These are phyloP conservation scores for Pseudocercospora musae DNA, from an alignment of 2,329 filamentous ascomycete genomes.

Conservation along the genomic window DNA sequence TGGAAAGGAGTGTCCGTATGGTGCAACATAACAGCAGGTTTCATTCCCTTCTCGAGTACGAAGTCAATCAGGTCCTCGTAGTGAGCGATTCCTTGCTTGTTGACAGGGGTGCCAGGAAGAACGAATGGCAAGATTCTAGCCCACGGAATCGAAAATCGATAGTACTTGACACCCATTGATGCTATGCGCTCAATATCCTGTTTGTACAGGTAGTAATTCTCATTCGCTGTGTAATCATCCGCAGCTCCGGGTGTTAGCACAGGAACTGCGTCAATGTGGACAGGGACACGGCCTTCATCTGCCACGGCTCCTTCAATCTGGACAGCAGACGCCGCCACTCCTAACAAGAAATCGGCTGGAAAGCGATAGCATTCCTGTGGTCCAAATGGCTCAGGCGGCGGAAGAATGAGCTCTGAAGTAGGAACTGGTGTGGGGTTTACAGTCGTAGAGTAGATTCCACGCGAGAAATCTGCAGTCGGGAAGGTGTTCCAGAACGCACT, in stretches of 20 bases:
- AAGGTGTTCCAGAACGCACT: slow-evolving; percentile 6
- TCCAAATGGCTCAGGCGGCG: slow-evolving; percentile 34
- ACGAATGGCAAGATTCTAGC: slow-evolving; percentile 49
- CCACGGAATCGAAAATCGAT: slow-evolving; percentile 49
- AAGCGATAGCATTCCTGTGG: slow-evolving; percentile 33
- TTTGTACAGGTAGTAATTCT: slow-evolving; percentile 51
- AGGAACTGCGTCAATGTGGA: slow-evolving; percentile 13
- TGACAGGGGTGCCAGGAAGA: slow-evolving; percentile 40
- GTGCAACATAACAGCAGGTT: slow-evolving; percentile 45
- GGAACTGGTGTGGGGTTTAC: slow-evolving; percentile 36
- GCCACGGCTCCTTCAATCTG: slow-evolving; percentile 34
- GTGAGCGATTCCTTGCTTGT: slow-evolving; percentile 46
- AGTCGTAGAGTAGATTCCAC: slow-evolving; percentile 24
- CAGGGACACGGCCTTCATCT: slow-evolving; percentile 31
- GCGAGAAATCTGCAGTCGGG: slow-evolving; percentile 9
- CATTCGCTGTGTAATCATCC: slow-evolving; percentile 39
- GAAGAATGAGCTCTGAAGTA: slow-evolving; percentile 33
- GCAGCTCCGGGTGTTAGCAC: neutral
- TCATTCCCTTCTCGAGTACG: slow-evolving; percentile 41
- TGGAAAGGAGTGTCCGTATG: slow-evolving; percentile 40
- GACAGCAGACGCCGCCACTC: slow-evolving; percentile 32
- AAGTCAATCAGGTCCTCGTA: slow-evolving; percentile 47
- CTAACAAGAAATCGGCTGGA: slow-evolving; percentile 31
- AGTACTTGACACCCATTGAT: slow-evolving; percentile 36
- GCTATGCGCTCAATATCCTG: slow-evolving; percentile 39